Evolutionary conservation across 805 yeast genomes (phyloP), one percentile per base, ranked within the genome.

Genomic region (Teunomyces gatunensis): DNA sequence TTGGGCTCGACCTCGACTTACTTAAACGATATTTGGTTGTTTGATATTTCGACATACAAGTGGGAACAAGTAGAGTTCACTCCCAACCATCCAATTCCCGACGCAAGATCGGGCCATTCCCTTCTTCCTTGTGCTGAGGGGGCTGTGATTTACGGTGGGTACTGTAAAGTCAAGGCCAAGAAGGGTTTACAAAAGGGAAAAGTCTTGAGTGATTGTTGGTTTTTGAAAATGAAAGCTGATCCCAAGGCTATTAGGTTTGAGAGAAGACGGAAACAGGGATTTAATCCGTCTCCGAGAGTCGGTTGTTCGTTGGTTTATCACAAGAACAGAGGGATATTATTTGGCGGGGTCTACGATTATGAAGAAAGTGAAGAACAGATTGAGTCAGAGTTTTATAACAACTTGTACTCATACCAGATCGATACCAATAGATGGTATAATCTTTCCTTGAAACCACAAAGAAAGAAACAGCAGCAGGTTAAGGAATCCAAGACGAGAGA

Each of bases 301-400:
- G 98, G 99, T 0, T 87, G 96, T 60, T 84, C 95, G 3, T 80
- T 92, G 84, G 90, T 84, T 7, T 77, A 77, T 54, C 98, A 92
- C 67, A 87, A 88, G 57, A 95, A 95, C 49, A 82, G 97, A 71
- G 97, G 97, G 48, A 78, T 92, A 7, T 59, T 91, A 60, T 94
- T 92, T 70, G 98, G 98, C 33, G 98, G 98, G 57, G 99, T 94
- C 11, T 91, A 80, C 59, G 98, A 92, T 65, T 87, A 79, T 51
- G 96, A 91, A 56, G 99, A 92, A 67, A 92, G 96, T 11, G 98
- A 92, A 64, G 98, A 94, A 67, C 80, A 87, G 46, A 69, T 92
- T 51, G 92, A 87, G 40, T 89, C 96, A 1, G 81, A 80, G 42
- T 92, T 91, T 64, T 92, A 79, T 69, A 90, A 91, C 63, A 83